Evolutionary conservation across 768 basidiomycete genomes (phyloP), one percentile per base, ranked within the genome.

Genomic region (Russula vinacea): DNA sequence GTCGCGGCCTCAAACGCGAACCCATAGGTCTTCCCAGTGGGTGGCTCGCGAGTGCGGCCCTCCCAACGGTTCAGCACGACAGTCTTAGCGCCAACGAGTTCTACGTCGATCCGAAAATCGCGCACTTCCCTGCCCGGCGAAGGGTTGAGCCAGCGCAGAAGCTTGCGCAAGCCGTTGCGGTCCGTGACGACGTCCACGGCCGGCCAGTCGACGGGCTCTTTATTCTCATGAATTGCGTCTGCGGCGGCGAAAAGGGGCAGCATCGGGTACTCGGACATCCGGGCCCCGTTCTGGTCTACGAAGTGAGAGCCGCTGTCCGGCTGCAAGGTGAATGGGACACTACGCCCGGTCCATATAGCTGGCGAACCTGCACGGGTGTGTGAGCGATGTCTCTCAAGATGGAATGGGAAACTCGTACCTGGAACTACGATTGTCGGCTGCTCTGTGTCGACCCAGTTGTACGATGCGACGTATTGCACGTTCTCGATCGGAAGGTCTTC

Each of bases 31-130:
- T 77, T 78, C 16, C 79, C 67, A 8, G 60, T 68, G 0, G 56
- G 60, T 17, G 67, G 26, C 32, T 75, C 69, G 3, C 59, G 64
- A 70, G 13, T 73, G 62, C 64, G 74, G 71, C 63, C 80, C 81
- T 82, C 86, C 87, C 75, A 76, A 1, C 89, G 76, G 60, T 82
- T 84, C 68, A 90, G 74, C 32, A 92, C 69, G 17, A 88, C 75
- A 0, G 89, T 90, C 60, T 76, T 77, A 19, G 69, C 69, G 0
- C 88, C 87, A 0, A 78, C 80, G 19, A 89, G 76, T 70, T 91
- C 84, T 4, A 84, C 65, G 61, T 92, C 88, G 66, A 92, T 88
- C 22, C 90, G 77, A 70, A 91, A 92, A 59, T 83, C 80, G 14
- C 74, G 70, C n/a, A 69, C 65, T 11, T 73, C 74, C 29, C 74